A percentile compares a stretch with the other conserved stretches of the same genome.
Evolutionary conservation across 176 grass and related monocot genomes (phyloP).

Genomic region (Lolium rigidum): DNA sequence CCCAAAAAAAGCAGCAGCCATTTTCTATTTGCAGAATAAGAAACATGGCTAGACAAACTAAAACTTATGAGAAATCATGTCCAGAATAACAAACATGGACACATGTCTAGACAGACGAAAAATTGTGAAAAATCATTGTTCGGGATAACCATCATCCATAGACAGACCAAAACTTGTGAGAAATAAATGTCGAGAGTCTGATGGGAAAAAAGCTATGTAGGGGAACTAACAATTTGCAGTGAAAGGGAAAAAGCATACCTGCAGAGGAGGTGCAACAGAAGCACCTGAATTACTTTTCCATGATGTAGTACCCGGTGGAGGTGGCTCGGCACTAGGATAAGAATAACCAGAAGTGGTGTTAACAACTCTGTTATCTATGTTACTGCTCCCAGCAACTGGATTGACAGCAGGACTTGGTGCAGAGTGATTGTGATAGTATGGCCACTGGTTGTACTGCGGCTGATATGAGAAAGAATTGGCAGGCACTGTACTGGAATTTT

Average conservation of each 20-base stretch:
- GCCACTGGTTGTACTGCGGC: constrained; percentile 84
- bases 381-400: constrained; percentile 53
- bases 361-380: constrained; percentile 37
- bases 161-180: constrained; percentile 19
- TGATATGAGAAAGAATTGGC: constrained; percentile 75
- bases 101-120: constrained; percentile 18
- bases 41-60: constrained; percentile 23
- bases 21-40: constrained; percentile 19
- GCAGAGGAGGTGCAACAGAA: constrained; percentile 59
- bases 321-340: constrained; percentile 79
- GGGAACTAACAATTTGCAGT: constrained; percentile 33
- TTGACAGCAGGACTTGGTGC: constrained; percentile 53
- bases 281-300: constrained; percentile 70
- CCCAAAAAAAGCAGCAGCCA: not conserved
- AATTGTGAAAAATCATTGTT: constrained; percentile 12
- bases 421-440: constrained; percentile 75
- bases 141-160: constrained; percentile 11
- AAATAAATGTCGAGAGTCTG: not conserved
- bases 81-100: constrained; percentile 10
- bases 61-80: constrained; percentile 20
- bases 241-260: constrained; percentile 62
- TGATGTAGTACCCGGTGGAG: constrained; percentile 86
- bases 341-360: constrained; percentile 64
- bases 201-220: constrained; percentile 24
- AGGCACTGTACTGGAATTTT: constrained; percentile 61